Conservation (phyloP, 495 filamentous ascomycete species). For the Penicillium cosmopolitanum region DNA sequence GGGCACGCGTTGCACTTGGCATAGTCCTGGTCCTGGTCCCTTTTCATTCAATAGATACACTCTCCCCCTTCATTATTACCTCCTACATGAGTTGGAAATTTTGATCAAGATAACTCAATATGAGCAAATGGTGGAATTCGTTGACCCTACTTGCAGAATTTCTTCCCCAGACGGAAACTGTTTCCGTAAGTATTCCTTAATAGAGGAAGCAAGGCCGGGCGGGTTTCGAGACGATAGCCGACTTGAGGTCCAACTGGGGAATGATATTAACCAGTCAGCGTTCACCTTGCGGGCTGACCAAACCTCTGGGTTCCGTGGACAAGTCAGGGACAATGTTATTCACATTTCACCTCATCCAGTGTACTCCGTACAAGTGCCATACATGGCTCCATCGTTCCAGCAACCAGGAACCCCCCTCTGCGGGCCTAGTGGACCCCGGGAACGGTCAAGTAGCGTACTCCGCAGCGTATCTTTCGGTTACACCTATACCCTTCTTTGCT, state of each 20-base stretch:
- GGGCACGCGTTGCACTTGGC: not conserved
- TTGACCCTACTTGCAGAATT: not conserved
- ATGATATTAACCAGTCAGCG: not conserved
- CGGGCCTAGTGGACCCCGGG: constrained; percentile 23
- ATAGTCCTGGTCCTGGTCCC: not conserved
- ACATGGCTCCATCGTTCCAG: constrained; percentile 25
- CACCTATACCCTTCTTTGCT: not conserved
- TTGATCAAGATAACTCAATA: not conserved
- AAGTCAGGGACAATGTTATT: constrained; percentile 21
- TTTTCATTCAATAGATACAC: not conserved
- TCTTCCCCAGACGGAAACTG: not conserved
- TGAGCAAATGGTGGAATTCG: not conserved
- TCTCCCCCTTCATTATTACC: not conserved
- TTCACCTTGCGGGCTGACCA: not conserved
- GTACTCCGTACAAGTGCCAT: constrained; percentile 10
- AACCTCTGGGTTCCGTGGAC: constrained; percentile 1
- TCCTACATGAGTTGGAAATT: not conserved
- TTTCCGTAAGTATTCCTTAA: not conserved
- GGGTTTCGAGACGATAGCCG: constrained; percentile 6
- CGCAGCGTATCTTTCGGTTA: constrained; percentile 18
- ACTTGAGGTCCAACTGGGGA: not conserved
- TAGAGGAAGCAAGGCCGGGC: not conserved
- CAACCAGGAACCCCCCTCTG: constrained; percentile 22
- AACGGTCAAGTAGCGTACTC: constrained; percentile 26
- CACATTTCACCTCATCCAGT: constrained; percentile 7